Conservation (phyloP, 257 asterid species). For the Solanum chiquidenum region DNA sequence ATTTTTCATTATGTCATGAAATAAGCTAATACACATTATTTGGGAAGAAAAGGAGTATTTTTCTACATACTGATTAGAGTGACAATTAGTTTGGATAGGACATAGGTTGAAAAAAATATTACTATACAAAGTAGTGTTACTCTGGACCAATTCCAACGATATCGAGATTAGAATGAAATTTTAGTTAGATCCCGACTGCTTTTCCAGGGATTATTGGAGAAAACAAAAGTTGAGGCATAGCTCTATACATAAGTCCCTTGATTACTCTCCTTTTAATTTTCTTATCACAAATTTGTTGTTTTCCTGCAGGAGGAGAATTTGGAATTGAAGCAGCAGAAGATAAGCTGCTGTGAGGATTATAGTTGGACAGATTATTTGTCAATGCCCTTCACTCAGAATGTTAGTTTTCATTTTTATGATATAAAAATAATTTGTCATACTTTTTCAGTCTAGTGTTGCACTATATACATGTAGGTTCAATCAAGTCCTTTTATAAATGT, state of each 20-base stretch:
- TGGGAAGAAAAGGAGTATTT: no score
- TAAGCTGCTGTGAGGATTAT: conserved; percentile 42
- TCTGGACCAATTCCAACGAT: not conserved
- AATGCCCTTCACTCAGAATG: conserved; percentile 77
- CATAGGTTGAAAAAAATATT: not conserved
- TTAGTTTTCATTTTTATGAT: conserved; percentile 8
- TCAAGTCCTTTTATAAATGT: not conserved
- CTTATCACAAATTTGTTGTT: not conserved
- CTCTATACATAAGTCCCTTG: not conserved
- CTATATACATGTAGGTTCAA: not conserved
- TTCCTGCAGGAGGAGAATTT: conserved; percentile 71
- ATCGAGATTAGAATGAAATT: not conserved
- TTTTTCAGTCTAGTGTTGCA: not conserved
- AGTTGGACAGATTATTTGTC: conserved; percentile 75
- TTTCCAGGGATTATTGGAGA: not conserved
- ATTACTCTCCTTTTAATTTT: not conserved
- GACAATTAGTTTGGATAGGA: not conserved
- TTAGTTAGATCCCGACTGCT: not conserved
- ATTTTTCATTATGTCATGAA: not conserved
- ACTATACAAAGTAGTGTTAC: not conserved
- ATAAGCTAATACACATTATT: no score
- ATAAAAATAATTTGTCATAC: not conserved
- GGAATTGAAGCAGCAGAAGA: conserved; percentile 58
- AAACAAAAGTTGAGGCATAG: not conserved
- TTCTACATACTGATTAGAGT: not conserved